Evolutionary conservation across 2,329 filamentous ascomycete species (phyloP).

Genomic region (Penicillium sp.): DNA sequence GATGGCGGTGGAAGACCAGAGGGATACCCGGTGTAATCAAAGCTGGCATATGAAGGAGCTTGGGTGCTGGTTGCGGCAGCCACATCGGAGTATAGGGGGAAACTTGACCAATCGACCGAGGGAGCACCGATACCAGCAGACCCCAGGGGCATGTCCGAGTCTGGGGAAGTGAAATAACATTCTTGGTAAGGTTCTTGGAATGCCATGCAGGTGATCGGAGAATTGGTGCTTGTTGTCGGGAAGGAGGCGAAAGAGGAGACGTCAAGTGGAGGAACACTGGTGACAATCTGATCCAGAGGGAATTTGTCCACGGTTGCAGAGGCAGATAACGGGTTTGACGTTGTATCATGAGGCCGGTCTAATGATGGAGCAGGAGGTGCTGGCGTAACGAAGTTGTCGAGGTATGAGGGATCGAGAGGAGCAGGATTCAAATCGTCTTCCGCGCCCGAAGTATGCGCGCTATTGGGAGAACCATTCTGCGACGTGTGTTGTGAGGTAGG

Average conservation of each 20-base stretch:
- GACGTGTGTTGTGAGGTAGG: conserved; percentile 15
- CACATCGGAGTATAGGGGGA: conserved; percentile 36
- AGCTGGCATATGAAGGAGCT: conserved; percentile 40
- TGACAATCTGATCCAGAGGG: conserved; percentile 28
- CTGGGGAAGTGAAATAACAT: conserved; percentile 37
- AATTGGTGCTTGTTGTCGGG: conserved; percentile 27
- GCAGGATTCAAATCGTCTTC: conserved; percentile 21
- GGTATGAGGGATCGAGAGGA: conserved; percentile 28
- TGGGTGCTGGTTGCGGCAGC: conserved; percentile 37
- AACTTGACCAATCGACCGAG: conserved; percentile 43
- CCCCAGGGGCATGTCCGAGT: conserved; percentile 34
- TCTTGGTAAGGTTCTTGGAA: conserved; percentile 35
- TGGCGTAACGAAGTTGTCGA: conserved; percentile 23
- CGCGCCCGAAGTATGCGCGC: conserved; percentile 22
- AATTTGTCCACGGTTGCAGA: conserved; percentile 23
- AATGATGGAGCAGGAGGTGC: conserved; percentile 15
- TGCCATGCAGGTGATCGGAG: conserved; percentile 28
- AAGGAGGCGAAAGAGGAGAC: conserved; percentile 33
- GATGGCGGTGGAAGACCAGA: conserved; percentile 37
- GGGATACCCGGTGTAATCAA: conserved; percentile 37
- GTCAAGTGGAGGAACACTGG: conserved; percentile 31
- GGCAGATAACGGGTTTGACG: conserved; percentile 20
- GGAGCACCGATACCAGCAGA: conserved; percentile 36
- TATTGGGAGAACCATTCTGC: conserved; percentile 41
- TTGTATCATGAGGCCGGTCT: conserved; percentile 19